Conservation (phyloP, 768 basidiomycete genomes). For the Lentinula sp. region DNA sequence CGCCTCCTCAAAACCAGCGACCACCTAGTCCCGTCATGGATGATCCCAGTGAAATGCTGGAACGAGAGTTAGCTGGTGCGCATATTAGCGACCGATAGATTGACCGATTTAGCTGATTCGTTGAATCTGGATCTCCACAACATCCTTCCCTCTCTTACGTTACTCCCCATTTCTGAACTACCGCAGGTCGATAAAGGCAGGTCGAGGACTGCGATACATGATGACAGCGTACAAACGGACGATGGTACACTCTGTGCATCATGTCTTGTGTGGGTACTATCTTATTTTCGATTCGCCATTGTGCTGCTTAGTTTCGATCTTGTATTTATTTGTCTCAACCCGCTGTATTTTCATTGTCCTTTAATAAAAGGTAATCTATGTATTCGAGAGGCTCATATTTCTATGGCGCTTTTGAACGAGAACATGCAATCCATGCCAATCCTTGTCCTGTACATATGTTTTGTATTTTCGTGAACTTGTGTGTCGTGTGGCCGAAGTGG, state of each 20-base stretch:
- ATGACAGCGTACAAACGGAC: neutral
- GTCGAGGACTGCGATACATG: neutral
- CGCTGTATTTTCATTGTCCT: no score
- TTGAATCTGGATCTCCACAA: neutral
- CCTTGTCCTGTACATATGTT: no score
- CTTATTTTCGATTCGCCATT: neutral
- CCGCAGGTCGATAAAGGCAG: neutral
- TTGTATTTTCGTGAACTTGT: no score
- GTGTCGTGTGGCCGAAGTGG: no score
- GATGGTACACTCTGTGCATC: neutral
- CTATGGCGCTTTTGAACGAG: no score
- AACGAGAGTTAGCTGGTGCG: conserved; percentile 77
- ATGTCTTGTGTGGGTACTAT: neutral
- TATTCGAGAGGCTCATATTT: no score
- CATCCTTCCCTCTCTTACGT: neutral
- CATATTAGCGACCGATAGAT: conserved; percentile 33
- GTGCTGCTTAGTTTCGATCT: neutral
- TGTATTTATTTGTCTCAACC: no score
- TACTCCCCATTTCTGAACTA: neutral
- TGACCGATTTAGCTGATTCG: neutral
- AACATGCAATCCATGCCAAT: no score
- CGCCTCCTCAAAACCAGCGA: conserved; percentile 30
- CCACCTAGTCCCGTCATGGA: conserved; percentile 73
- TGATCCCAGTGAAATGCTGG: conserved; percentile 80
- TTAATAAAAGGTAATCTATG: no score